Evolutionary conservation across 1,284 basidiomycete genomes (phyloP).

Genomic region (Sporisorium reilianum): DNA sequence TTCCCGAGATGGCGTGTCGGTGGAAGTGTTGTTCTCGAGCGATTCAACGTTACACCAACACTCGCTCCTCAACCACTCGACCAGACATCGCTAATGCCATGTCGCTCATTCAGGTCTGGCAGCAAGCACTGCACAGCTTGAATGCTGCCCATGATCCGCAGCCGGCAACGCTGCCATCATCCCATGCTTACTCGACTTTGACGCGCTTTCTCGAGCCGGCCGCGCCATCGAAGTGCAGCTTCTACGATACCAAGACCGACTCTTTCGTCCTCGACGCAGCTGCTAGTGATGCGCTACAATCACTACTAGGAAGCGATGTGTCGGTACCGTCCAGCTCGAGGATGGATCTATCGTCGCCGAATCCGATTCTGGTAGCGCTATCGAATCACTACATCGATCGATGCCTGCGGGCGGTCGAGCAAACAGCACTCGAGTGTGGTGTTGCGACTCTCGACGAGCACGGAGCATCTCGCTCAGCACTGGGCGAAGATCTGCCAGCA

Average conservation of each 20-base stretch:
- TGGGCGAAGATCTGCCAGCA: conserved; percentile 11
- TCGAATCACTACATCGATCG: conserved; percentile 27
- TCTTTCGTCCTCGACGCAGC: background rate
- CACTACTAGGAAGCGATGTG: conserved; percentile 10
- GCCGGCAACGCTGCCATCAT: conserved; percentile 5
- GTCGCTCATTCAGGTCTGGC: conserved; percentile 30
- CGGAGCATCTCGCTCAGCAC: background rate
- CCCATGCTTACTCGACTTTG: conserved; percentile 21
- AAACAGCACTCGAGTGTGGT: conserved; percentile 7
- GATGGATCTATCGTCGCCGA: conserved; percentile 15
- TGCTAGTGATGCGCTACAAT: conserved; percentile 3
- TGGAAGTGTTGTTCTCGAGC: conserved; percentile 21
- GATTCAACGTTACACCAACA: conserved; percentile 16
- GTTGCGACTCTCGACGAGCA: background rate
- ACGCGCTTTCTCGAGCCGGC: conserved; percentile 23
- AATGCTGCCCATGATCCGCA: background rate
- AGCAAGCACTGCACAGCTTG: conserved; percentile 28
- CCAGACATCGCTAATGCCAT: conserved; percentile 1
- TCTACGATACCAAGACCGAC: conserved; percentile 1
- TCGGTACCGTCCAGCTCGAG: conserved; percentile 29
- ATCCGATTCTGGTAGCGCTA: conserved; percentile 27
- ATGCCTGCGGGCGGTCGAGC: conserved; percentile 10
- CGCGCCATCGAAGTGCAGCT: conserved; percentile 15
- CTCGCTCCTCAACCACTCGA: background rate
- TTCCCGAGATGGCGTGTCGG: too few relatives aligned